These are phyloP conservation scores for Curvularia eragrostidis DNA, from an alignment of 2,329 filamentous ascomycete species.

Conservation along the genomic window DNA sequence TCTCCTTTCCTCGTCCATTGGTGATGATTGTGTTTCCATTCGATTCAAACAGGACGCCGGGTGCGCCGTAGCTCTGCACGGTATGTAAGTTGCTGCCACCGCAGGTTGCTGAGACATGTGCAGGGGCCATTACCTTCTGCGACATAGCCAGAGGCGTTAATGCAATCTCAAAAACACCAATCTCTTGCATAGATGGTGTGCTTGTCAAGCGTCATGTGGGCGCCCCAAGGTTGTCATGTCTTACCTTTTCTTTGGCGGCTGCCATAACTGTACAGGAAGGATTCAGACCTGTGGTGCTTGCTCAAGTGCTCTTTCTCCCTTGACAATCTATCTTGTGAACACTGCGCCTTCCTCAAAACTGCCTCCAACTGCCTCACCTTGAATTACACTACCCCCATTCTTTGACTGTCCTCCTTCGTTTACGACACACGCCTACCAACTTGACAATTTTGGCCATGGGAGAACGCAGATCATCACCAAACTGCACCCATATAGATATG, in stretches of 20 bases:
- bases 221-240: not conserved
- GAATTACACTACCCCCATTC: not conserved
- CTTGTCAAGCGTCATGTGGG: not conserved
- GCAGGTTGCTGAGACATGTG: slow-evolving; percentile 2
- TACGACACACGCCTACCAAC: slow-evolving; percentile 1
- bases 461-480: slow-evolving; percentile 34
- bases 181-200: not conserved
- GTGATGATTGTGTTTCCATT: not conserved
- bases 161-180: not conserved
- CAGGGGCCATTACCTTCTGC: not conserved
- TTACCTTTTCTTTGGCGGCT: not conserved
- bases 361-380: not conserved
- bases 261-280: not conserved
- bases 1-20: not conserved
- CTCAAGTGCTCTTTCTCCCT: not conserved
- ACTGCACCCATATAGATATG: slow-evolving; percentile 74
- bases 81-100: slow-evolving; percentile 1
- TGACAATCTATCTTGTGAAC: not conserved
- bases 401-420: not conserved
- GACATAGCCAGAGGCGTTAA: not conserved
- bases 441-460: slow-evolving; percentile 17
- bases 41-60: not conserved
- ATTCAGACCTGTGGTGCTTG: not conserved
- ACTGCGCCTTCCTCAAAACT: not conserved
- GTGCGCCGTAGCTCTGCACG: not conserved